Evolutionary conservation across 75 land plant genomes (phyloP), one percentile per base, ranked within the genome.

Genomic region (Selaginella tamariscina): DNA sequence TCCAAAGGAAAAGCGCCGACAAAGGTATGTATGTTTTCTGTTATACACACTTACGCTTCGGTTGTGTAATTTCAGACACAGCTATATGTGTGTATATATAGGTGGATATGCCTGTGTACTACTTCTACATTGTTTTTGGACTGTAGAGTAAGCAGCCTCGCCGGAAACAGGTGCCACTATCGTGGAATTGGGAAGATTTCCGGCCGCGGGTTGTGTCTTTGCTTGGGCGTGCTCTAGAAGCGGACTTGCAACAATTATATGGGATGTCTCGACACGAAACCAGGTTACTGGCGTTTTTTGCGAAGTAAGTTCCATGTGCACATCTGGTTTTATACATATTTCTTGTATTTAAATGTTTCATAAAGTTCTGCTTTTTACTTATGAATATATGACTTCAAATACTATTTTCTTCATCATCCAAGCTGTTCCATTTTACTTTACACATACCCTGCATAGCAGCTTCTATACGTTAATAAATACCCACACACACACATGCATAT

Each of bases 111-210:
- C 18, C 11, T 59, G 28, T 8, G 27, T 63, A 2, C 18, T 22
- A 59, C 21, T 13, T 29, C 1, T 29, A 32, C 64, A 27, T 0
- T 70, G 5, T 23, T 59, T 59, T 8, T 59, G 21, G 5, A n/a
- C 21, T 21, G 9, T 59, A 75, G 28, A 76, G 56, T 2, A 74
- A 72, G 32, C 78, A 70, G 64, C 24, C 26, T 23, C 63, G 93
- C 30, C 91, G 84, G 84, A 91, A 84, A 63, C 78, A 79, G 32
- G 30, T 71, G 20, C 66, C 80, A 31, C 74, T 72, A 21, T 56
- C 84, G 32, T 91, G 89, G 92, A 83, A 82, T 62, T 95, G 97
- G 97, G 99, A 91, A 49, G 28, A 60, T 0, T 88, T 83, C 54
- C 75, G 97, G 59, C 63, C 79, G 2, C 73, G 85, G 26, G 80